phyloP scores from a whole-genome alignment of 768 basidiomycete genomes.

The Gymnopilus junonius region DNA sequence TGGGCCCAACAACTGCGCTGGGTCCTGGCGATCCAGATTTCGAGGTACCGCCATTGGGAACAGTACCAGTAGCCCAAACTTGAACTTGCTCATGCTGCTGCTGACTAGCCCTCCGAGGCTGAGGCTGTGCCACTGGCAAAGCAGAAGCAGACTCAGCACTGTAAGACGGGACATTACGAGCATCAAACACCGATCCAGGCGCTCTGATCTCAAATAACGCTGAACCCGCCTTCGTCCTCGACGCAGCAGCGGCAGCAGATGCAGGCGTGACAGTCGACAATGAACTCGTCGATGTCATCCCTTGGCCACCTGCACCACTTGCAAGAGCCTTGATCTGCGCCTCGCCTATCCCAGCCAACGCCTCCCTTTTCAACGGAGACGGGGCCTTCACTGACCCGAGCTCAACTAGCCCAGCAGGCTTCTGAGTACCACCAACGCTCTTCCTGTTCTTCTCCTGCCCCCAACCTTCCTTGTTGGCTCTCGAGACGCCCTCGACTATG shows the following conservation, averaged over 20 bases:
- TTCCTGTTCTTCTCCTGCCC: conserved; percentile 16
- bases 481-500: conserved; percentile 66
- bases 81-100: neutral
- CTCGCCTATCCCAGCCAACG: conserved; percentile 28
- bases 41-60: neutral
- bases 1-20: conserved; percentile 18
- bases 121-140: neutral
- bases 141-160: neutral
- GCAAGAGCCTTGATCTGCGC: conserved; percentile 1
- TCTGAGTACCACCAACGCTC: conserved; percentile 17
- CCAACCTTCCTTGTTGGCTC: conserved; percentile 31
- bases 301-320: neutral
- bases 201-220: conserved; percentile 30
- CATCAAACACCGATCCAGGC: conserved; percentile 41
- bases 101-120: neutral
- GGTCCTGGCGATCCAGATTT: too few relatives aligned
- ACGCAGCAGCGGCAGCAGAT: neutral
- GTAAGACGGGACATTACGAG: neutral
- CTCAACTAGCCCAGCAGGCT: conserved; percentile 35
- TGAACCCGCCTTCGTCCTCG: neutral
- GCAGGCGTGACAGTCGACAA: neutral
- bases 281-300: neutral
- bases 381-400: conserved; percentile 48
- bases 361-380: conserved; percentile 38
- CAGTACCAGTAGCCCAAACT: conserved; percentile 1